Conservation (phyloP, 2,329 filamentous ascomycete genomes). For the Cercospora sp. region DNA sequence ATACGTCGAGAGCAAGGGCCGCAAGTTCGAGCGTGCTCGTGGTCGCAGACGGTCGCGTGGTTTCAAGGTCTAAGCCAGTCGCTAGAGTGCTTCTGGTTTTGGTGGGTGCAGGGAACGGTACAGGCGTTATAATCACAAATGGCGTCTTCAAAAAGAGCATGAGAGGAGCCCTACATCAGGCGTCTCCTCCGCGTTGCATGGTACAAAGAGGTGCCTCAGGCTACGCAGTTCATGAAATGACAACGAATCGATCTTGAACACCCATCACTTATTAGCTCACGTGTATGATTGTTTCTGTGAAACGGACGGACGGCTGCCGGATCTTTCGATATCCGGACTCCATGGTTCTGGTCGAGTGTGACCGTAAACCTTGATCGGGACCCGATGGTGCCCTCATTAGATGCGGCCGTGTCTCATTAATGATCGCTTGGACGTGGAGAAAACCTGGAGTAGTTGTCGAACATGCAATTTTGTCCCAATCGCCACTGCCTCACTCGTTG, state of each 20-base stretch:
- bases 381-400: not conserved
- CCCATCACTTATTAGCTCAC: not conserved
- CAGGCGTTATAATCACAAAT: slow-evolving; percentile 20
- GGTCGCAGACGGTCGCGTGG: slow-evolving; percentile 96
- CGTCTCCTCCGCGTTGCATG: slow-evolving; percentile 13
- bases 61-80: slow-evolving; percentile 92
- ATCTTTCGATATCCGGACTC: slow-evolving; percentile 1
- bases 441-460: not conserved
- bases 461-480: not conserved
- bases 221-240: slow-evolving; percentile 28
- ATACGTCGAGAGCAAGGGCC: slow-evolving; percentile 95
- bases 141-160: slow-evolving; percentile 19
- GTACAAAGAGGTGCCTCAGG: slow-evolving; percentile 12
- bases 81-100: slow-evolving; percentile 13
- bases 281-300: not conserved
- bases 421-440: not conserved
- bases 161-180: slow-evolving; percentile 15
- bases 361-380: not conserved
- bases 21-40: slow-evolving; percentile 99
- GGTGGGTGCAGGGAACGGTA: slow-evolving; percentile 20
- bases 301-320: slow-evolving; percentile 1
- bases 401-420: not conserved
- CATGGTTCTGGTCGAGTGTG: not conserved
- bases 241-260: slow-evolving; percentile 14
- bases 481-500: not conserved